These are phyloP conservation scores for Nothophoma quercina DNA, from an alignment of 2,329 filamentous ascomycete species.

Conservation along the genomic window DNA sequence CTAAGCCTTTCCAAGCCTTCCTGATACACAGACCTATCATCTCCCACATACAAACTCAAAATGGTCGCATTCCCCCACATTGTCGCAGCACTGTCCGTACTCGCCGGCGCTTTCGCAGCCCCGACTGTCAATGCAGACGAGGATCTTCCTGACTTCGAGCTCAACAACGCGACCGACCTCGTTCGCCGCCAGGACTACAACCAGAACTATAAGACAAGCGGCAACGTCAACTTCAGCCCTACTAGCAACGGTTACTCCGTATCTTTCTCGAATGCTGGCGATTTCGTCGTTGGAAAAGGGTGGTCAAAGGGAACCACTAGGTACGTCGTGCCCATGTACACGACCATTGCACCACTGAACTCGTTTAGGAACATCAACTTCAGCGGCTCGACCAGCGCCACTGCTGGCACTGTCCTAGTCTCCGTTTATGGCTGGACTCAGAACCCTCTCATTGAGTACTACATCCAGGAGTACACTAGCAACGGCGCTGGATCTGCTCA, in stretches of 20 bases:
- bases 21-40: too few relatives aligned
- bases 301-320: conserved; percentile 41
- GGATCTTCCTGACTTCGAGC: conserved; percentile 41
- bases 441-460: conserved; percentile 60
- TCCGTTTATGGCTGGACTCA: conserved; percentile 64
- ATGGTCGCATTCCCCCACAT: conserved; percentile 41
- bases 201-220: conserved; percentile 45
- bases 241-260: conserved; percentile 40
- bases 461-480: conserved; percentile 57
- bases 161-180: conserved; percentile 21
- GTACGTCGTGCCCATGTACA: too few relatives aligned
- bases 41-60: conserved; percentile 4
- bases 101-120: conserved; percentile 31
- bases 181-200: conserved; percentile 43
- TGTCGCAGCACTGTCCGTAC: conserved; percentile 29
- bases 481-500: conserved; percentile 50
- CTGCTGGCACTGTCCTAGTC: conserved; percentile 37
- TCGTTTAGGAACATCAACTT: conserved; percentile 42
- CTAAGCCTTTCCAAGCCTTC: too few relatives aligned
- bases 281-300: conserved; percentile 46
- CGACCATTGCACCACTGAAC: too few relatives aligned
- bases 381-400: conserved; percentile 33
- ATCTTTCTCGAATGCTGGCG: conserved; percentile 36
- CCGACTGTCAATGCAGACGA: conserved; percentile 26
- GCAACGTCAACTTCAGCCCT: conserved; percentile 39